Conservation (phyloP, 1,284 basidiomycete genomes). For the Ustilago lituana region DNA sequence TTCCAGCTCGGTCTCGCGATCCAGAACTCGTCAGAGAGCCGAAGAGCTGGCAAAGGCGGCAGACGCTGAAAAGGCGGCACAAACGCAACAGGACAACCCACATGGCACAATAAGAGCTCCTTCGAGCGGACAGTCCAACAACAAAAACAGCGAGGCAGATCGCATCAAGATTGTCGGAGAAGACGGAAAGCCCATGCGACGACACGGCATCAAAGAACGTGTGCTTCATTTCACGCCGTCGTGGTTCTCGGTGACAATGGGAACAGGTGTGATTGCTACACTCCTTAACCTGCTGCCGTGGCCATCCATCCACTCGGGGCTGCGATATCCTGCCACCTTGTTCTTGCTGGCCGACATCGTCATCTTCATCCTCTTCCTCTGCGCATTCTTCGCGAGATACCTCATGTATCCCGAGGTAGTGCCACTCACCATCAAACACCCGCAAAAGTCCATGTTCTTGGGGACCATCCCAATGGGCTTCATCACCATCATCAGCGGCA, state of each 20-base stretch:
- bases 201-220: slow-evolving; percentile 41
- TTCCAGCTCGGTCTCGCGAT: not conserved
- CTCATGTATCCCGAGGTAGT: slow-evolving; percentile 56
- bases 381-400: slow-evolving; percentile 49
- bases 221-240: slow-evolving; percentile 56
- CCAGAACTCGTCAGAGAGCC: slow-evolving; percentile 24
- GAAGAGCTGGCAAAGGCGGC: slow-evolving; percentile 31
- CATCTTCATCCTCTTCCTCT: slow-evolving; percentile 50
- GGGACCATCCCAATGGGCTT: slow-evolving; percentile 57
- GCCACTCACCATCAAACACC: slow-evolving; percentile 57
- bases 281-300: slow-evolving; percentile 51
- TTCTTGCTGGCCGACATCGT: slow-evolving; percentile 46
- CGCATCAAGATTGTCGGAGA: slow-evolving; percentile 37
- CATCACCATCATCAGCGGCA: slow-evolving; percentile 53
- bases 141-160: slow-evolving; percentile 17
- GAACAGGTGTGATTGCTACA: slow-evolving; percentile 53
- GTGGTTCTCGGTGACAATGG: slow-evolving; percentile 59
- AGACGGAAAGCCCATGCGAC: slow-evolving; percentile 44
- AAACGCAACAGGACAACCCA: slow-evolving; percentile 1
- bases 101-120: not conserved
- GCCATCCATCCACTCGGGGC: slow-evolving; percentile 34
- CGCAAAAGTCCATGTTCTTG: slow-evolving; percentile 55
- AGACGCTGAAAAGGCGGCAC: slow-evolving; percentile 36
- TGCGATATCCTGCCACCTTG: slow-evolving; percentile 34
- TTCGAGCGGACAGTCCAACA: not conserved